These are phyloP conservation scores for Diaporthe sp. DNA, from an alignment of 2,329 filamentous ascomycete genomes.

Conservation along the genomic window DNA sequence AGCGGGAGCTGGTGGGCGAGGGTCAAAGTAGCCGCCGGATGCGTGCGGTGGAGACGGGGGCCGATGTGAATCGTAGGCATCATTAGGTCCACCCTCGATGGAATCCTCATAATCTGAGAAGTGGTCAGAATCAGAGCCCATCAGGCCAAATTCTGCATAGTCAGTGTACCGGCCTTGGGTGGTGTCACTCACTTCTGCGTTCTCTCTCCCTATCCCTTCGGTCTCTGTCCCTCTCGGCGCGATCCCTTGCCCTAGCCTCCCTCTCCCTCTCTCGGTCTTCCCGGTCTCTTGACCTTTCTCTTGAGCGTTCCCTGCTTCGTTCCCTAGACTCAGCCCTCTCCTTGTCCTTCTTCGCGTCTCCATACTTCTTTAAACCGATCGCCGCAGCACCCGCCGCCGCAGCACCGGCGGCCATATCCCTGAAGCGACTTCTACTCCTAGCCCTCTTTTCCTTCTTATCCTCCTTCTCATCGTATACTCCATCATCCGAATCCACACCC, in stretches of 20 bases:
- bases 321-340: conserved; percentile 47
- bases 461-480: conserved; percentile 39
- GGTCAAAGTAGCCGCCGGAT: conserved; percentile 64
- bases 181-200: conserved; percentile 49
- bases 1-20: conserved; percentile 22
- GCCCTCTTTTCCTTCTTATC: conserved; percentile 59
- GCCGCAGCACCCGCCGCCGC: conserved; percentile 71
- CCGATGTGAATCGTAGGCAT: conserved; percentile 48
- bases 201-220: conserved; percentile 53
- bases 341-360: conserved; percentile 61
- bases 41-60: conserved; percentile 62
- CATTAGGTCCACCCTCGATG: conserved; percentile 51
- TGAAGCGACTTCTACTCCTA: conserved; percentile 66
- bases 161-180: background rate
- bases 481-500: conserved; percentile 41
- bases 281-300: conserved; percentile 46
- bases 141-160: background rate
- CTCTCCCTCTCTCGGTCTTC: conserved; percentile 39
- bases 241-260: conserved; percentile 45
- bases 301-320: conserved; percentile 52
- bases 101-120: conserved; percentile 53
- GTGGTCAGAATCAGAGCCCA: conserved; percentile 25
- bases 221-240: conserved; percentile 51
- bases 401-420: conserved; percentile 67
- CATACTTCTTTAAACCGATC: conserved; percentile 72